These are phyloP conservation scores for Sistotremastrum niveocremeum DNA, from an alignment of 768 basidiomycete species.

Conservation along the genomic window DNA sequence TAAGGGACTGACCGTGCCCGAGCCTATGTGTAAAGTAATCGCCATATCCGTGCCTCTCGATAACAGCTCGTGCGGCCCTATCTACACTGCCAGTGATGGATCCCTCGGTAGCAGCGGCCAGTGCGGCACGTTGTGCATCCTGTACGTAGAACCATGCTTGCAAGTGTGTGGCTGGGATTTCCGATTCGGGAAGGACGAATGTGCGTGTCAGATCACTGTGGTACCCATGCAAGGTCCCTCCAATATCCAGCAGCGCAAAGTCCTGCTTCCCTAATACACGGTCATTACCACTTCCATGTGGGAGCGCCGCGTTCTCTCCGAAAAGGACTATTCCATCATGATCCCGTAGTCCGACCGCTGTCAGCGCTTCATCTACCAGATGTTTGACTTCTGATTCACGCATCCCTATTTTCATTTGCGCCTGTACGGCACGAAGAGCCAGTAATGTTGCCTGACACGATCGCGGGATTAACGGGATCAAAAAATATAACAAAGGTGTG, in stretches of 20 bases:
- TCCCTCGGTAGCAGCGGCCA: constrained; percentile 32
- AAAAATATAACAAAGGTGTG: neutral
- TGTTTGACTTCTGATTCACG: constrained; percentile 53
- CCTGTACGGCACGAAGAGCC: constrained; percentile 52
- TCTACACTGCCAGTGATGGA: constrained; percentile 44
- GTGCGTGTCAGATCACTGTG: constrained; percentile 73
- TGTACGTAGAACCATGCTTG: constrained; percentile 54
- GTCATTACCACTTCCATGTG: constrained; percentile 72
- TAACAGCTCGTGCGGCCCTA: constrained; percentile 39
- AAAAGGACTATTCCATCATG: constrained; percentile 60
- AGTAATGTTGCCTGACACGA: constrained; percentile 54
- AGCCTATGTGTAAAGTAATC: constrained; percentile 69
- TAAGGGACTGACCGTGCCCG: constrained; percentile 46
- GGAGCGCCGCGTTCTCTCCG: constrained; percentile 78
- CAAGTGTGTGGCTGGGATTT: constrained; percentile 38
- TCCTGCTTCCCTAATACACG: constrained; percentile 41
- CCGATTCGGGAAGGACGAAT: constrained; percentile 45
- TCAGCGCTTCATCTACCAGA: constrained; percentile 45
- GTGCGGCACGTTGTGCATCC: constrained; percentile 45
- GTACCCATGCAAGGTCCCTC: constrained; percentile 61
- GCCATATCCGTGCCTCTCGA: constrained; percentile 31
- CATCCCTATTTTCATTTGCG: constrained; percentile 54
- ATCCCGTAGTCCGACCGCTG: constrained; percentile 41
- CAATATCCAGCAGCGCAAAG: constrained; percentile 64
- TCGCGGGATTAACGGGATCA: neutral